These are phyloP conservation scores for Ceratopteris richardii DNA, from an alignment of 75 land plant genomes.

Conservation along the genomic window DNA sequence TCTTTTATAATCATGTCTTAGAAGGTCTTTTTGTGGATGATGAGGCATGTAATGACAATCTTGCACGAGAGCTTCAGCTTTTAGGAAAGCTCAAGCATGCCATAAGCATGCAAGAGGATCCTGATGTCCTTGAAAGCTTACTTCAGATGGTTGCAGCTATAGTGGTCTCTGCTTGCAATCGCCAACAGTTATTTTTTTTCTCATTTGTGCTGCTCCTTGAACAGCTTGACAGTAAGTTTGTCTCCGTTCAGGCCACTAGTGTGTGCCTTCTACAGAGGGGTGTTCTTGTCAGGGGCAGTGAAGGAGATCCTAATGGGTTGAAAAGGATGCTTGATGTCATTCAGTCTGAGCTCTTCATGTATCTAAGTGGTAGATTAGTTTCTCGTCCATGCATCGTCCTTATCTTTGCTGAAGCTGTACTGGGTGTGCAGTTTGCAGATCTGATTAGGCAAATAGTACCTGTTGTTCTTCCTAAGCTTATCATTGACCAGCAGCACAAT, in stretches of 20 bases:
- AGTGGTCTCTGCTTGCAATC: constrained; percentile 52
- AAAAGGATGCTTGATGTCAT: constrained; percentile 42
- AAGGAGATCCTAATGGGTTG: constrained; percentile 33
- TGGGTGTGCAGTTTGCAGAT: constrained; percentile 47
- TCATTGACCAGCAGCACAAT: constrained; percentile 54
- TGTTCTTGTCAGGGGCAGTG: constrained; percentile 33
- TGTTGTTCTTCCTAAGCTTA: constrained; percentile 88
- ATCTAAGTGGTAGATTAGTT: constrained; percentile 48
- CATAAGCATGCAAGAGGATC: constrained; percentile 43
- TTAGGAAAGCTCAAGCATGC: constrained; percentile 69
- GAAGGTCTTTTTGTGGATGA: constrained; percentile 42
- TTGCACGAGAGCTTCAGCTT: constrained; percentile 47
- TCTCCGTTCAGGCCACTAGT: constrained; percentile 45
- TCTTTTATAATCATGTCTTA: constrained; percentile 39
- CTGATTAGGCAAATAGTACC: constrained; percentile 76
- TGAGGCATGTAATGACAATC: constrained; percentile 15
- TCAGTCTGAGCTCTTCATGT: constrained; percentile 64
- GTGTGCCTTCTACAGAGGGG: constrained; percentile 48
- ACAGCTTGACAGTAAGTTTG: constrained; percentile 62
- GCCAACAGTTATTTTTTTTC: constrained; percentile 47
- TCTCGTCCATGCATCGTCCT: constrained; percentile 53
- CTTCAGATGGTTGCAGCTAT: constrained; percentile 55
- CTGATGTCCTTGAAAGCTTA: constrained; percentile 53
- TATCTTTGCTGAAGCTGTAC: constrained; percentile 81
- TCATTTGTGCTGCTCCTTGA: constrained; percentile 72